Evolutionary conservation across 495 filamentous ascomycete species (phyloP).

Genomic region (Penicillium turbatum): DNA sequence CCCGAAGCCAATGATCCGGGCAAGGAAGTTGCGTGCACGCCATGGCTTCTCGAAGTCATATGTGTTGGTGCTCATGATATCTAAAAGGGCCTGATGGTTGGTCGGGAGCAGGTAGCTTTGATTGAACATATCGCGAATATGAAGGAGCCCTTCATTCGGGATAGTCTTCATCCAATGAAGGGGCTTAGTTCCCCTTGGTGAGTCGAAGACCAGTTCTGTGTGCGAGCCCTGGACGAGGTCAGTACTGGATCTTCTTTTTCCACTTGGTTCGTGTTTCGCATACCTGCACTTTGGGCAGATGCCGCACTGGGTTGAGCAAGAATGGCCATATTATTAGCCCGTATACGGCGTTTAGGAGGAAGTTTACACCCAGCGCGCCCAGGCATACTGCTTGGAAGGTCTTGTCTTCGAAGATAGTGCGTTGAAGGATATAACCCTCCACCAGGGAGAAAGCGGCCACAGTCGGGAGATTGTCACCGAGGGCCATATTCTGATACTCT

Average conservation of each 20-base stretch:
- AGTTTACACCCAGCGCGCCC: slow-evolving; percentile 22
- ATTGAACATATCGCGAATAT: slow-evolving; percentile 53
- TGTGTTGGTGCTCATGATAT: slow-evolving; percentile 53
- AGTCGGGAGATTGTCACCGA: slow-evolving; percentile 11
- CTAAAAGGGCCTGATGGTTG: slow-evolving; percentile 44
- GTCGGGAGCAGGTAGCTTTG: slow-evolving; percentile 36
- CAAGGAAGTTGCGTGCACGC: slow-evolving; percentile 49
- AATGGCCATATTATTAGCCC: slow-evolving; percentile 62
- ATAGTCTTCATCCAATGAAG: slow-evolving; percentile 67
- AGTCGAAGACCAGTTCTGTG: slow-evolving; percentile 47
- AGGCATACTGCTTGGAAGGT: slow-evolving; percentile 23
- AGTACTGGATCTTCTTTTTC: not conserved
- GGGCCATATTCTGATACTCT: not conserved
- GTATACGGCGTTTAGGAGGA: slow-evolving; percentile 39
- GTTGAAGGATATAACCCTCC: slow-evolving; percentile 32
- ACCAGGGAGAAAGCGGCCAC: slow-evolving; percentile 23
- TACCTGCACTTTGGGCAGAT: slow-evolving; percentile 57
- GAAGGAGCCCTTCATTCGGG: slow-evolving; percentile 84
- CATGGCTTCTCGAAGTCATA: slow-evolving; percentile 53
- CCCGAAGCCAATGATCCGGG: slow-evolving; percentile 69
- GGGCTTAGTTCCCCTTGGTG: slow-evolving; percentile 57
- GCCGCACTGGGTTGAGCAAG: slow-evolving; percentile 64
- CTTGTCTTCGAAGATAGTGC: slow-evolving; percentile 23
- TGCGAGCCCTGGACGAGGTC: slow-evolving; percentile 46
- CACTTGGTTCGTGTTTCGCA: slow-evolving; percentile 7